A percentile compares a stretch with the other conserved stretches of the same genome.
phyloP scores from a whole-genome alignment of 208 protist species.

The Trypanosoma scelopori region DNA sequence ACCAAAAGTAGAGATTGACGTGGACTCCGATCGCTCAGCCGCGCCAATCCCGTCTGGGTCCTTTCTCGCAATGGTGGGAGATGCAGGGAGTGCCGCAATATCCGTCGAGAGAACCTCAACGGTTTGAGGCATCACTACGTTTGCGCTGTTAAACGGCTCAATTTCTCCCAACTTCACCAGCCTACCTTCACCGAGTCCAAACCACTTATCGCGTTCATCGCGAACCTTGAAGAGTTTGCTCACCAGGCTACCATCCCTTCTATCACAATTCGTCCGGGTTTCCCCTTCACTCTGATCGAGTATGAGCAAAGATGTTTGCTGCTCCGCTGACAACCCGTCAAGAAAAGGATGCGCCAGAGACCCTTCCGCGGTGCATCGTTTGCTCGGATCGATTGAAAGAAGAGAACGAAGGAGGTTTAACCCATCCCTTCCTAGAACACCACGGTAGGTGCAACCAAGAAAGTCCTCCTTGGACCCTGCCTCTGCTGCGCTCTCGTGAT shows the following conservation, averaged over 20 bases:
- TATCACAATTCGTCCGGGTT: too few species aligned
- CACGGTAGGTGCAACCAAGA: conserved; percentile 39
- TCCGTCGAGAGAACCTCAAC: conserved; percentile 8
- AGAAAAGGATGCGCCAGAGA: conserved; percentile 86
- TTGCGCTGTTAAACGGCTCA: conserved; percentile 1
- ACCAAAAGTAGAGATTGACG: neutral
- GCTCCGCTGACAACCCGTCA: conserved; percentile 25
- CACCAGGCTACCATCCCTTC: too few species aligned
- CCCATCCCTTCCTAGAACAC: conserved; percentile 34
- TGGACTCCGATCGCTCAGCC: neutral
- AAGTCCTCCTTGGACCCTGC: conserved; percentile 15
- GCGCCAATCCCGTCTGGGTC: neutral
- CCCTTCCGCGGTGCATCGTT: conserved; percentile 66
- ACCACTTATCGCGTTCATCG: conserved; percentile 18
- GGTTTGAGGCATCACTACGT: conserved; percentile 5
- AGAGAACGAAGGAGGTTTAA: conserved; percentile 62
- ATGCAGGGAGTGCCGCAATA: neutral
- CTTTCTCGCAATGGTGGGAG: neutral
- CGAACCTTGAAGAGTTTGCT: neutral
- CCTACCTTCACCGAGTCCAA: conserved; percentile 20
- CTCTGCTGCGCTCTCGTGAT: too few species aligned
- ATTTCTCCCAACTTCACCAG: conserved; percentile 16
- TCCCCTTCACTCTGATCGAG: neutral
- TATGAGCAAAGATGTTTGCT: neutral
- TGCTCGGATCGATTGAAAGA: conserved; percentile 41